Conservation (phyloP, 257 asterid genomes). For the Salvia rosmarinus region DNA sequence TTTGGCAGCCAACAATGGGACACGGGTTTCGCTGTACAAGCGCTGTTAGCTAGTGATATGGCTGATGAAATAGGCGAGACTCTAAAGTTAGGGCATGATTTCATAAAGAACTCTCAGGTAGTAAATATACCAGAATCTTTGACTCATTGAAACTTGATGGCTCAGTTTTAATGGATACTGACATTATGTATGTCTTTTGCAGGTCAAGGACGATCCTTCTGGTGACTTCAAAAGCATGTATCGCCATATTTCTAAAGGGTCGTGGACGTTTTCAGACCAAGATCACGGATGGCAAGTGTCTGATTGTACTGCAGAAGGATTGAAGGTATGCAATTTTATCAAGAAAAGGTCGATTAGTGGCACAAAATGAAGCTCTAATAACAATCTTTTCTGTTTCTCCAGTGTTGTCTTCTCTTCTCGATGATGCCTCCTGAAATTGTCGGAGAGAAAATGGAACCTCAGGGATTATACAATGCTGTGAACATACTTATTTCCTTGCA, state of each 20-base stretch:
- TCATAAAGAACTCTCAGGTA: constrained; percentile 80
- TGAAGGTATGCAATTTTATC: constrained; percentile 54
- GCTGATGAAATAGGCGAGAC: constrained; percentile 68
- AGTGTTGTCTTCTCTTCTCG: constrained; percentile 86
- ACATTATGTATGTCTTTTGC: not conserved
- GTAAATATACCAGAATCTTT: not conserved
- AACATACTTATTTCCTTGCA: constrained; percentile 72
- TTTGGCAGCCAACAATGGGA: constrained; percentile 95
- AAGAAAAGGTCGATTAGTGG: not conserved
- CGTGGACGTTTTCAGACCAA: constrained; percentile 95
- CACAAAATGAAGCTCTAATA: not conserved
- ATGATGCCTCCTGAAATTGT: constrained; percentile 77
- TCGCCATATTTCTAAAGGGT: constrained; percentile 85
- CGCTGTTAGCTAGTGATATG: constrained; percentile 66
- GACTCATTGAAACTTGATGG: not conserved
- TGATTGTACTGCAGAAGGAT: constrained; percentile 95
- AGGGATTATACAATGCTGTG: constrained; percentile 70
- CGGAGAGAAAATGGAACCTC: constrained; percentile 71
- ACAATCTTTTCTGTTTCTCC: not conserved
- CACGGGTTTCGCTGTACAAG: constrained; percentile 80
- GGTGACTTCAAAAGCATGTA: constrained; percentile 80
- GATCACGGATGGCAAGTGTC: constrained; percentile 99
- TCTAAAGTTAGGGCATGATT: constrained; percentile 69
- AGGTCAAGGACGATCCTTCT: constrained; percentile 83
- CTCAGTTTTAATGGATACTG: not conserved